Conservation (phyloP, 2,329 filamentous ascomycete species). For the Trichoderma brevicompactum region DNA sequence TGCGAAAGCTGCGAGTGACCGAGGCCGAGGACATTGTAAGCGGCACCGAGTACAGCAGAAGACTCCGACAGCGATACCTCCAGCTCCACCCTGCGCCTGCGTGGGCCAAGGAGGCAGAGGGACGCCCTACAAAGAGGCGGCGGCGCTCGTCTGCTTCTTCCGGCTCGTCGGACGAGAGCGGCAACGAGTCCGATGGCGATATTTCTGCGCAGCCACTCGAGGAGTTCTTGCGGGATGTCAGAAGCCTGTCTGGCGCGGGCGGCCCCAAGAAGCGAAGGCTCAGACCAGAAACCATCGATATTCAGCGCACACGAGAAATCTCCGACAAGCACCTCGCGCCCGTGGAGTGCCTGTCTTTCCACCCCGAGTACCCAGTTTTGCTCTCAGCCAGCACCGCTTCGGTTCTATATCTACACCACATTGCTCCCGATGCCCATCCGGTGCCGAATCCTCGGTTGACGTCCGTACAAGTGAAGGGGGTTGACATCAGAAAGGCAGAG, state of each 20-base stretch:
- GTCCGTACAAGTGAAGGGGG: conserved; percentile 81
- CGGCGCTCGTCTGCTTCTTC: conserved; percentile 58
- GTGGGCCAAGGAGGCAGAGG: conserved; percentile 60
- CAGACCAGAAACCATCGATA: conserved; percentile 85
- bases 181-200: conserved; percentile 61
- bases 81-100: conserved; percentile 62
- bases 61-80: conserved; percentile 78
- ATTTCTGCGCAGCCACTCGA: conserved; percentile 78
- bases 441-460: conserved; percentile 88
- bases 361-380: conserved; percentile 84
- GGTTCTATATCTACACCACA: conserved; percentile 85
- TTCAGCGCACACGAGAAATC: conserved; percentile 87
- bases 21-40: conserved; percentile 85
- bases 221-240: conserved; percentile 75
- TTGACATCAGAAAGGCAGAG: conserved; percentile 80
- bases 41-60: conserved; percentile 81
- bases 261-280: conserved; percentile 69
- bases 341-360: conserved; percentile 84
- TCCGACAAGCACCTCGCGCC: conserved; percentile 76
- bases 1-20: conserved; percentile 81
- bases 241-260: conserved; percentile 62
- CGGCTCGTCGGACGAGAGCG: conserved; percentile 56
- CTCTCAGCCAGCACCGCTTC: conserved; percentile 87
- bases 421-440: conserved; percentile 74
- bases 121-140: conserved; percentile 56